Evolutionary conservation across 2,329 filamentous ascomycete genomes (phyloP).

Genomic region (Alternaria longipes): DNA sequence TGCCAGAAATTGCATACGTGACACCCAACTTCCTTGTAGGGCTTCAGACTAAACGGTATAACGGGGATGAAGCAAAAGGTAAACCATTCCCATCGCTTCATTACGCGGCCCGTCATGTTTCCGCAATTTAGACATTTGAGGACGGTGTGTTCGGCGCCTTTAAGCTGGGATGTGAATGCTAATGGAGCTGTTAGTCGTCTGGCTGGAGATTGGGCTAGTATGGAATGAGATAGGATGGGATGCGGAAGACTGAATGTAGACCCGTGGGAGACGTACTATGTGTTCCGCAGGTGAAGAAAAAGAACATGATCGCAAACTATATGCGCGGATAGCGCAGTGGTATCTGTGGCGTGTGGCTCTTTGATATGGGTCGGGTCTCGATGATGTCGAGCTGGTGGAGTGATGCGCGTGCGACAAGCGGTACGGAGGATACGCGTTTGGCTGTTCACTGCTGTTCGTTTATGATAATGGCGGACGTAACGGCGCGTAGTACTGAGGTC

Average conservation of each 20-base stretch:
- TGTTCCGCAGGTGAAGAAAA: constrained; percentile 62
- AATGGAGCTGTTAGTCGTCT: too few species aligned
- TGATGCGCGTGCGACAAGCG: constrained; percentile 1
- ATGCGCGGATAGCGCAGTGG: constrained; percentile 6
- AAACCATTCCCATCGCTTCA: constrained; percentile 66
- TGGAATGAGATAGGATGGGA: neutral
- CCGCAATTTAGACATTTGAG: too few species aligned
- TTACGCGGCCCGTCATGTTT: too few species aligned
- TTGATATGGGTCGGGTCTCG: neutral
- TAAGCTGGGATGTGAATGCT: constrained; percentile 58
- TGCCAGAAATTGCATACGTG: constrained; percentile 80
- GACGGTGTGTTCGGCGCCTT: constrained; percentile 58
- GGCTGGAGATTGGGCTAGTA: too few species aligned
- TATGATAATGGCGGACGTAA: neutral
- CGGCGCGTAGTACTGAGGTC: neutral
- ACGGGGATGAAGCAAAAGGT: constrained; percentile 82
- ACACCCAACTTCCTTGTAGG: constrained; percentile 72
- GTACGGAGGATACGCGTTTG: neutral
- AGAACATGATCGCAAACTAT: constrained; percentile 49
- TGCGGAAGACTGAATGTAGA: neutral
- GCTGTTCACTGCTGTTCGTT: neutral
- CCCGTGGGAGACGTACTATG: constrained; percentile 52
- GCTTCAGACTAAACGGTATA: constrained; percentile 71
- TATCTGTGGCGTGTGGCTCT: neutral
- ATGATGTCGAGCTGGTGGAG: neutral